These are phyloP conservation scores for Colletotrichum orchidophilum DNA, from an alignment of 2,329 filamentous ascomycete species.

Conservation along the genomic window DNA sequence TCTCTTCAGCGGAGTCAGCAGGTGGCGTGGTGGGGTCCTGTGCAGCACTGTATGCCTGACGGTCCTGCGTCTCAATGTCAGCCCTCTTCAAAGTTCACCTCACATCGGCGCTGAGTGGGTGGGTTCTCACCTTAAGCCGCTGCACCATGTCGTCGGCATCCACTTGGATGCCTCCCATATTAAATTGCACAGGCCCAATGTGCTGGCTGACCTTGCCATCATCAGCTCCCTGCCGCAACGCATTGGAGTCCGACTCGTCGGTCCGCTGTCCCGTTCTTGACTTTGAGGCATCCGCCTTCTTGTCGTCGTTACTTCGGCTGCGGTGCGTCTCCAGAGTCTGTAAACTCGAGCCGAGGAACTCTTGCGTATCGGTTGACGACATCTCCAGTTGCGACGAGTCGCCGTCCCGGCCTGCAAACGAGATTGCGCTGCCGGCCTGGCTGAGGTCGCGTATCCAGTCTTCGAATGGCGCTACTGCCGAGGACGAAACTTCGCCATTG, in stretches of 20 bases:
- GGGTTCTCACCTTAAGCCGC: conserved; percentile 77
- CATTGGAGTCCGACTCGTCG: conserved; percentile 37
- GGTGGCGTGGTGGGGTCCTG: conserved; percentile 53
- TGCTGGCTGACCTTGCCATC: conserved; percentile 73
- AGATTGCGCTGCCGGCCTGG: conserved; percentile 61
- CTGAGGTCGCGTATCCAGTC: conserved; percentile 81
- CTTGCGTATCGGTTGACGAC: conserved; percentile 78
- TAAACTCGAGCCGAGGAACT: conserved; percentile 79
- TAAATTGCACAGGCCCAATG: conserved; percentile 95
- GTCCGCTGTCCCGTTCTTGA: conserved; percentile 35
- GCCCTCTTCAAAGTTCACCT: background rate
- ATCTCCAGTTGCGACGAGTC: conserved; percentile 65
- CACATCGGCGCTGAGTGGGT: conserved; percentile 28
- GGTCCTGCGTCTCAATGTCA: conserved; percentile 55
- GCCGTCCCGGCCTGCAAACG: conserved; percentile 59
- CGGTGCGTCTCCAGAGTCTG: conserved; percentile 75
- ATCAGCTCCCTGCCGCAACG: conserved; percentile 43
- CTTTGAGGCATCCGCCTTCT: conserved; percentile 36
- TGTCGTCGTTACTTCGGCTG: conserved; percentile 61
- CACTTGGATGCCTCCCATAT: conserved; percentile 96
- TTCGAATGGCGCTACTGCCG: conserved; percentile 79
- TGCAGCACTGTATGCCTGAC: conserved; percentile 61
- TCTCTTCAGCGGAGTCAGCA: conserved; percentile 45
- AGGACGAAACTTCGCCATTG: conserved; percentile 50
- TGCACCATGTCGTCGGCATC: conserved; percentile 94